Evolutionary conservation across 805 yeast species (phyloP).

Genomic region (Isabelozyma rhagii): DNA sequence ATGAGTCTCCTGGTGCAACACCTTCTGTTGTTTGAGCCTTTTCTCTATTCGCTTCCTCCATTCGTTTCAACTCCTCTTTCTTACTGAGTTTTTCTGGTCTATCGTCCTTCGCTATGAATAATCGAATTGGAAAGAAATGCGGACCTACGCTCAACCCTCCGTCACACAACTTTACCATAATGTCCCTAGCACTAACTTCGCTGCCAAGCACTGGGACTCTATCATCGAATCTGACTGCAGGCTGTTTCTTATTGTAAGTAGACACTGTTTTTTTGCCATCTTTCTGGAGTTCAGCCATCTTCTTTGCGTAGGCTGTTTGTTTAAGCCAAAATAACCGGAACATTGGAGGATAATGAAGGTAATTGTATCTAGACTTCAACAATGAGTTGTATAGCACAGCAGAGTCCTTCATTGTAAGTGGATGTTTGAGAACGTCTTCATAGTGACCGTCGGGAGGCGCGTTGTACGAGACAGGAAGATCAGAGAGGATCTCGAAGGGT

Average conservation of each 20-base stretch:
- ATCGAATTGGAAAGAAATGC: conserved; percentile 69
- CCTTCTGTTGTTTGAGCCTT: conserved; percentile 7
- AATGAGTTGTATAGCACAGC: conserved; percentile 71
- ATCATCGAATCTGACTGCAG: conserved; percentile 15
- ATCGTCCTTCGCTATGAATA: conserved; percentile 85
- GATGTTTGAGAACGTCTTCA: conserved; percentile 52
- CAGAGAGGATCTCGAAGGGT: conserved; percentile 66
- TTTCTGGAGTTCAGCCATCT: conserved; percentile 34
- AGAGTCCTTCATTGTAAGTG: conserved; percentile 68
- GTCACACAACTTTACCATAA: conserved; percentile 86
- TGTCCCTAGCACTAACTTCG: conserved; percentile 64
- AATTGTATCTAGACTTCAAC: conserved; percentile 62
- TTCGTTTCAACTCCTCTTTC: conserved; percentile 11
- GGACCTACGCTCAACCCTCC: conserved; percentile 75
- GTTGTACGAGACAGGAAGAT: conserved; percentile 63
- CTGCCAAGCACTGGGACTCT: conserved; percentile 34
- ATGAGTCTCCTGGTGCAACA: conserved; percentile 11
- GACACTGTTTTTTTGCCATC: conserved; percentile 6
- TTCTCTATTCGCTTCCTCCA: conserved; percentile 5
- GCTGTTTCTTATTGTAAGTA: neutral
- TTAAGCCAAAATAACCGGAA: conserved; percentile 81
- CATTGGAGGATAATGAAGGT: conserved; percentile 60
- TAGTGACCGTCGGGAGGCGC: conserved; percentile 59
- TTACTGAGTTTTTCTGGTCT: conserved; percentile 49
- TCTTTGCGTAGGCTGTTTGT: conserved; percentile 55